A percentile compares a stretch with the other conserved stretches of the same genome.
These are phyloP conservation scores for Apiotrichum gracile DNA, from an alignment of 1,284 basidiomycete species.

Conservation along the genomic window DNA sequence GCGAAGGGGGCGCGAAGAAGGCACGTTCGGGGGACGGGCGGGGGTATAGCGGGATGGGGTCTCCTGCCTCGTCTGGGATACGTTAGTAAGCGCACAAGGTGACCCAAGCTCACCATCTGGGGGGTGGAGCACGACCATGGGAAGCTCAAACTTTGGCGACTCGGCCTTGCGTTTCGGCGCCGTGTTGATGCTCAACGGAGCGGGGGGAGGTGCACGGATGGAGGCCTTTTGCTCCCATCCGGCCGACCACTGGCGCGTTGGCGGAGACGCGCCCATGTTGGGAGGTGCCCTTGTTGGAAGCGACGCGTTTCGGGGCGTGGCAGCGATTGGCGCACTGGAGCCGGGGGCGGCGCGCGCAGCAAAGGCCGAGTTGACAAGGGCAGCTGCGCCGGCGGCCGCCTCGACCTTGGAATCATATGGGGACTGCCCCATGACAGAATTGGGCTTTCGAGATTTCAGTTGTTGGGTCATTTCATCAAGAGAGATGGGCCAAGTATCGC, in stretches of 20 bases:
- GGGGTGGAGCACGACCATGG: slow-evolving; percentile 9
- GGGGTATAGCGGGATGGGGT: slow-evolving; percentile 11
- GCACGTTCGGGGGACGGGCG: slow-evolving; percentile 1
- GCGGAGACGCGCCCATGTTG: neutral
- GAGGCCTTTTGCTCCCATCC: neutral
- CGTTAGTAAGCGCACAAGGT: neutral
- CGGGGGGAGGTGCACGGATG: neutral
- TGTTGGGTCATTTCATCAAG: slow-evolving; percentile 17
- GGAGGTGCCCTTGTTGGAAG: neutral
- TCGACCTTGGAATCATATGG: slow-evolving; percentile 13
- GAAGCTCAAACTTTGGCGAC: neutral
- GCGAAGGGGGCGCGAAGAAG: neutral
- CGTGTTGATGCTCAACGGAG: neutral
- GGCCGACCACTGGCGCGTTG: neutral
- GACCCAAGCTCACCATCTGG: slow-evolving; percentile 6
- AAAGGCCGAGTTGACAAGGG: slow-evolving; percentile 1
- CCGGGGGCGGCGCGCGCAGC: neutral
- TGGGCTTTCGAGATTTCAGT: slow-evolving; percentile 11
- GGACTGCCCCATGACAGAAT: slow-evolving; percentile 5
- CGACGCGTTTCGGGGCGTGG: neutral
- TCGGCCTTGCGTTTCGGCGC: neutral
- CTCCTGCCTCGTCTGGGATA: slow-evolving; percentile 8
- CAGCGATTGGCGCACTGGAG: neutral
- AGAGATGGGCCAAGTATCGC: slow-evolving; percentile 13
- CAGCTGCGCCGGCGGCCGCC: slow-evolving; percentile 11